These are phyloP conservation scores for Ganoderma lucidum DNA, from an alignment of 1,284 basidiomycete species.

Conservation along the genomic window DNA sequence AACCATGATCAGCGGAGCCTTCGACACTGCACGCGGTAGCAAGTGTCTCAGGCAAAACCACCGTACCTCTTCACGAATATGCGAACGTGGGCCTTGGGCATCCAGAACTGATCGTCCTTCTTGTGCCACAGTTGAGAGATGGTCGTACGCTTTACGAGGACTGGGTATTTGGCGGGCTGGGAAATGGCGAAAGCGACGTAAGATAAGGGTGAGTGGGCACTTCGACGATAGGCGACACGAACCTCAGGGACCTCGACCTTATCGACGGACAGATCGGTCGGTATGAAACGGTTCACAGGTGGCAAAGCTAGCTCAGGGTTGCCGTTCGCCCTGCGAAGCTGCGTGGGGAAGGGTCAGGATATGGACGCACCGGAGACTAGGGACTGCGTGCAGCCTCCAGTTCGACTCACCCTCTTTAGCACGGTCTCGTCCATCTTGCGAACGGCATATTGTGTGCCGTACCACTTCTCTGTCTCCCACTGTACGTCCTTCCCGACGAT, in stretches of 20 bases:
- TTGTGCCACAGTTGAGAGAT: slow-evolving; percentile 40
- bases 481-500: slow-evolving; percentile 47
- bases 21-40: not conserved
- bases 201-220: not conserved
- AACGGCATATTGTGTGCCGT: slow-evolving; percentile 61
- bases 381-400: not conserved
- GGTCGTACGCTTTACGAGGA: slow-evolving; percentile 30
- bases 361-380: not conserved
- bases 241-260: slow-evolving; percentile 55
- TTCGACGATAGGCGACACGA: not conserved
- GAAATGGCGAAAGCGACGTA: no score
- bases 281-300: slow-evolving; percentile 61
- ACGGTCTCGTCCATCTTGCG: slow-evolving; percentile 51
- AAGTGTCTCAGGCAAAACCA: not conserved
- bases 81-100: slow-evolving; percentile 38
- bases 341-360: slow-evolving; percentile 41
- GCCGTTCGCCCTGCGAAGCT: slow-evolving; percentile 38
- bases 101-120: slow-evolving; percentile 45
- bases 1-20: not conserved
- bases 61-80: slow-evolving; percentile 37
- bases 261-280: slow-evolving; percentile 58
- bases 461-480: slow-evolving; percentile 59
- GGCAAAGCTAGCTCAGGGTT: slow-evolving; percentile 37
- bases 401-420: slow-evolving; percentile 46
- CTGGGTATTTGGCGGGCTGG: slow-evolving; percentile 36